A percentile compares a stretch with the other conserved stretches of the same genome.
phyloP scores from a whole-genome alignment of 192 early-diverging fungal species.

The Backusella psychrophila region DNA sequence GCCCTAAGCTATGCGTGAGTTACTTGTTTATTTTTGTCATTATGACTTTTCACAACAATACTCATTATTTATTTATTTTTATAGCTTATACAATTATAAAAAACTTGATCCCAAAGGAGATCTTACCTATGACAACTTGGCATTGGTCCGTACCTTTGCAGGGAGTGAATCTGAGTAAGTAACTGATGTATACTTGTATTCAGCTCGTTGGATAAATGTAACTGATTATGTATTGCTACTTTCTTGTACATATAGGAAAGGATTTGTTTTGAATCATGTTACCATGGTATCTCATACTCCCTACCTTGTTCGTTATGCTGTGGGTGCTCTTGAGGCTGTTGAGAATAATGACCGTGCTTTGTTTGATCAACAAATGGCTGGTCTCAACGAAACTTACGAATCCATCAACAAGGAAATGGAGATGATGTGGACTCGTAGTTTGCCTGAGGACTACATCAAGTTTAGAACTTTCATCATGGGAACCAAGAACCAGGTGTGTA shows the following conservation, averaged over 20 bases:
- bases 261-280: slow-evolving; percentile 88
- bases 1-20: slow-evolving; percentile 63
- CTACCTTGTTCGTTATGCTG: slow-evolving; percentile 59
- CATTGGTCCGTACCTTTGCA: slow-evolving; percentile 75
- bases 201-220: not conserved
- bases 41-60: not conserved
- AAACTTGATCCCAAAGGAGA: slow-evolving; percentile 56
- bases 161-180: slow-evolving; percentile 69
- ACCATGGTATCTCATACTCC: slow-evolving; percentile 81
- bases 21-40: not conserved
- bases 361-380: slow-evolving; percentile 60
- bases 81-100: slow-evolving; percentile 86
- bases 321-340: slow-evolving; percentile 57
- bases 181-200: not conserved
- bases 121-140: slow-evolving; percentile 68
- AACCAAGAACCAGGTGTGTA: slow-evolving; percentile 64
- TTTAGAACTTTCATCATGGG: slow-evolving; percentile 95
- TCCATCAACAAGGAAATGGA: slow-evolving; percentile 79
- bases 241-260: slow-evolving; percentile 29
- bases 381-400: slow-evolving; percentile 59
- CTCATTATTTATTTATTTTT: not conserved
- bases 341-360: slow-evolving; percentile 46
- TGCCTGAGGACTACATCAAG: slow-evolving; percentile 72
- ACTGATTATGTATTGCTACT: not conserved
- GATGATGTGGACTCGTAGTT: slow-evolving; percentile 70